Evolutionary conservation across 225 moss, liverwort and hornwort genomes (phyloP), one percentile per base, ranked within the genome.

Genomic region (Neckera pumila): DNA sequence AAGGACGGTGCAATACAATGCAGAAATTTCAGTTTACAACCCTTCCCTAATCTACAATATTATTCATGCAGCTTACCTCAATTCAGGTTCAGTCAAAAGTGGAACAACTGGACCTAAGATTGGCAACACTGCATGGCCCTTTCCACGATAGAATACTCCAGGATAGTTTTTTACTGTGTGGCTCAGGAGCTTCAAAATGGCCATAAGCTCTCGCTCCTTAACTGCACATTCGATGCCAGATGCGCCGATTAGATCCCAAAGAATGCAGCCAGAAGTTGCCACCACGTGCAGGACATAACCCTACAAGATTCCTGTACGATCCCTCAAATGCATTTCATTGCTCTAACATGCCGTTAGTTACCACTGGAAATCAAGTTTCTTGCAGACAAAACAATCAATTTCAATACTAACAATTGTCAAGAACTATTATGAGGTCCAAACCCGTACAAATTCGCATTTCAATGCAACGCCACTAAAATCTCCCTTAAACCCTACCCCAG

Each of bases 111-210:
- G 96, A 89, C 96, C 94, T 82, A 99, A 85, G 80, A 99, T 95
- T 28, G 99, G 99, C 84, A 99, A 94, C 89, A 99, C 94, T 28
- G 96, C 93, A 79, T 93, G 93, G 76, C 96, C 91, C 90, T 95
- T 95, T 54, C 96, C 99, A 83, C 92, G 92, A 90, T 93, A 96
- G 79, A 96, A 96, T 26, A 99, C 99, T 26, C 96, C 99, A 31
- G 96, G 97, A 54, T 95, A 97, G 73, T 96, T 94, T 91, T 93
- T 99, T 34, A 96, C 96, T 88, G 97, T 97, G 85, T 96, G 96
- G 89, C 96, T 94, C 86, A 99, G 88, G 18, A 99, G 95, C 90
- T 99, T 99, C 90, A 95, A 91, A 91, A 96, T 99, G 80, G 99
- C 97, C 93, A 94, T 90, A 23, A 96, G 92, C 91, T 99, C 97